Base-by-base conservation (phyloP, 306 rosid species). In the Inga laurina region DNA sequence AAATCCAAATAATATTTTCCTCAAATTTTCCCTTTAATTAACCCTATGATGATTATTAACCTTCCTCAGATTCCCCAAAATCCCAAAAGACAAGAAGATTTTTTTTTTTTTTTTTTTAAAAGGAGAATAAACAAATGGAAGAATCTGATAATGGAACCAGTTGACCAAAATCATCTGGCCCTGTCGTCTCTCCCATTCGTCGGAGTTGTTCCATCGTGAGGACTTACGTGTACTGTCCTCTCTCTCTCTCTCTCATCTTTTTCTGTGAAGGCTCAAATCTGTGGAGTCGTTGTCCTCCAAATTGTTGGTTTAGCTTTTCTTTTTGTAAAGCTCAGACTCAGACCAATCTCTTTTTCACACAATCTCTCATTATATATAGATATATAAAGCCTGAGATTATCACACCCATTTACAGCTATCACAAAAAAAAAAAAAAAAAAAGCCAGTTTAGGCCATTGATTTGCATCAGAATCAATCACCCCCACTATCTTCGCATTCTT, bases 141-240 rank as follows among this genome's bases (percentile, higher is more conserved):
- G 74, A 44, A 76, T 13, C 37, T 0, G 69, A 37, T 75, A 62
- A 44, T 75, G 77, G 65, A 79, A 83, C 83, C 34, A 79, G 93
- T 90, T 88, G 93, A 86, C 90, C 90, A 82, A 62, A 76, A 71
- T 39, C 51, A 59, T 76, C 86, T 54, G 56, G 81, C 57, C 11
- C 65, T 84, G 27, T 10, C 75, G 78, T 77, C 78, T 21, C 70
- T 76, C 73, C 37, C 34, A 59, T 59, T 22, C 68, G 65, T 82
- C 77, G 87, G 83, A 75, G 90, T 84, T 78, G 91, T 86, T 78
- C 85, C 74, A 6, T 72, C 66, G 5, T 84, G 48, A 64, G 72
- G 44, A 64, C 65, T 78, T 77, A 10, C 41, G 78, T 72, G 39
- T 71, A 46, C 12, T 79, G 71, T 59, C 19, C 21, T 61, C 71